phyloP scores from a whole-genome alignment of 1,284 basidiomycete species.

The Polyporus tsugae region DNA sequence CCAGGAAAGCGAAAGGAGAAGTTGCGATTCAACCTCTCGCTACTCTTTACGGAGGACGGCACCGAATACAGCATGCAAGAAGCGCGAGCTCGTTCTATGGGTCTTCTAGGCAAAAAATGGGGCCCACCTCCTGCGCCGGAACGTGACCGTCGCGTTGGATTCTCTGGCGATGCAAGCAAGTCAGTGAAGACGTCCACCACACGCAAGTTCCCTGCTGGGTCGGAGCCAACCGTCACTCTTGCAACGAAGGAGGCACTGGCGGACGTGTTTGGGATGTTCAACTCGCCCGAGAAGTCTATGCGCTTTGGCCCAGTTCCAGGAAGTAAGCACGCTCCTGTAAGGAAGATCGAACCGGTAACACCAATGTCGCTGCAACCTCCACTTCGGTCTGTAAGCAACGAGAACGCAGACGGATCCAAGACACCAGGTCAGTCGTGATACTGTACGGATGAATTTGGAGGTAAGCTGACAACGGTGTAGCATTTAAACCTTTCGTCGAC shows the following conservation, averaged over 20 bases:
- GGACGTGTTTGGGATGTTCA: slow-evolving; percentile 96
- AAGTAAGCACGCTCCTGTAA: slow-evolving; percentile 75
- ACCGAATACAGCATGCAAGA: slow-evolving; percentile 80
- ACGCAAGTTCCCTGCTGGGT: slow-evolving; percentile 36
- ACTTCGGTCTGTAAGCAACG: slow-evolving; percentile 36
- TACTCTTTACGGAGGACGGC: slow-evolving; percentile 73
- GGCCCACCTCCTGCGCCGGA: slow-evolving; percentile 65
- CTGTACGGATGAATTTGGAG: background rate
- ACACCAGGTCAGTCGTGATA: slow-evolving; percentile 42
- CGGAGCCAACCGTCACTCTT: slow-evolving; percentile 77
- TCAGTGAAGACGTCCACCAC: slow-evolving; percentile 45
- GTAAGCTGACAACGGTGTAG: slow-evolving; percentile 23
- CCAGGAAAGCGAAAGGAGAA: slow-evolving; percentile 78
- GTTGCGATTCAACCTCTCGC: slow-evolving; percentile 67
- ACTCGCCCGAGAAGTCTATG: slow-evolving; percentile 83
- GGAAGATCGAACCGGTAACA: slow-evolving; percentile 61
- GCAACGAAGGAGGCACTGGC: slow-evolving; percentile 91
- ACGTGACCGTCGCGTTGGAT: slow-evolving; percentile 52
- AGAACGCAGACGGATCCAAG: slow-evolving; percentile 48
- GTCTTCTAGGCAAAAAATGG: slow-evolving; percentile 84
- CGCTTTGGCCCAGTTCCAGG: slow-evolving; percentile 55
- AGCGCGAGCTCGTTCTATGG: slow-evolving; percentile 79
- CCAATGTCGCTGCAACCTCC: slow-evolving; percentile 36
- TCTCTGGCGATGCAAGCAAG: slow-evolving; percentile 61
- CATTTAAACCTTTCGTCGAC: slow-evolving; percentile 58